These are phyloP conservation scores for Thelonectria olida DNA, from an alignment of 2,329 filamentous ascomycete genomes.

Conservation along the genomic window DNA sequence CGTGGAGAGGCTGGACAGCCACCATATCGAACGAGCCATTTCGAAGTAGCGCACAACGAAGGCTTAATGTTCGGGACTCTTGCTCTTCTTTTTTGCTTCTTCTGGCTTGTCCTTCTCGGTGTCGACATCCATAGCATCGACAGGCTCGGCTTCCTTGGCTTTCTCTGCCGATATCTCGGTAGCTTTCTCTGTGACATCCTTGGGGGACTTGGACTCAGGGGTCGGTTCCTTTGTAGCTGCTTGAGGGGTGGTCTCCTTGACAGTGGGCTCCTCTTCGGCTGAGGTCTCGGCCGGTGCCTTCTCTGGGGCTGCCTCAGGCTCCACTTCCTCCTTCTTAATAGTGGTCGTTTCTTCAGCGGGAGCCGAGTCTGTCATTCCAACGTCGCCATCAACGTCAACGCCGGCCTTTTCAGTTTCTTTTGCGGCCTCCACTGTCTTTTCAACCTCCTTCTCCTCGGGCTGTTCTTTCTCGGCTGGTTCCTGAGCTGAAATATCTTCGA, in stretches of 20 bases:
- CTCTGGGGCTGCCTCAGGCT: conserved; percentile 30
- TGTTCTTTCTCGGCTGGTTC: conserved; percentile 42
- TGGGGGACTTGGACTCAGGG: conserved; percentile 27
- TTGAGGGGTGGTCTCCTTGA: conserved; percentile 20
- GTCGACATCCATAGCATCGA: conserved; percentile 48
- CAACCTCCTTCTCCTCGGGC: conserved; percentile 47
- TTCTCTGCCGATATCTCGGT: conserved; percentile 23
- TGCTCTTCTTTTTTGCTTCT: conserved; percentile 39
- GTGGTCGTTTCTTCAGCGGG: conserved; percentile 34
- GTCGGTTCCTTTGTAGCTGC: conserved; percentile 24
- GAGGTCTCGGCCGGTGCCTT: conserved; percentile 28
- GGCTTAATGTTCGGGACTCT: conserved; percentile 35
- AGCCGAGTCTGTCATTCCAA: conserved; percentile 57
- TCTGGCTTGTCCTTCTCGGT: conserved; percentile 42
- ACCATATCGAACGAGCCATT: conserved; percentile 23
- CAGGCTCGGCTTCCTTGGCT: conserved; percentile 30
- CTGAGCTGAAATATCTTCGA: conserved; percentile 52
- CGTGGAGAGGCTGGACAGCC: conserved; percentile 20
- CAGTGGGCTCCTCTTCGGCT: conserved; percentile 23
- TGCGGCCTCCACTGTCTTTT: conserved; percentile 28
- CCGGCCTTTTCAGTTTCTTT: conserved; percentile 37
- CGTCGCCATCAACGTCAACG: conserved; percentile 59
- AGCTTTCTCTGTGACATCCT: conserved; percentile 33
- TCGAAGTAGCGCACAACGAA: conserved; percentile 4
- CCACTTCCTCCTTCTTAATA: conserved; percentile 38